These are phyloP conservation scores for Chaetomium olivaceum DNA, from an alignment of 2,329 filamentous ascomycete genomes.

Conservation along the genomic window DNA sequence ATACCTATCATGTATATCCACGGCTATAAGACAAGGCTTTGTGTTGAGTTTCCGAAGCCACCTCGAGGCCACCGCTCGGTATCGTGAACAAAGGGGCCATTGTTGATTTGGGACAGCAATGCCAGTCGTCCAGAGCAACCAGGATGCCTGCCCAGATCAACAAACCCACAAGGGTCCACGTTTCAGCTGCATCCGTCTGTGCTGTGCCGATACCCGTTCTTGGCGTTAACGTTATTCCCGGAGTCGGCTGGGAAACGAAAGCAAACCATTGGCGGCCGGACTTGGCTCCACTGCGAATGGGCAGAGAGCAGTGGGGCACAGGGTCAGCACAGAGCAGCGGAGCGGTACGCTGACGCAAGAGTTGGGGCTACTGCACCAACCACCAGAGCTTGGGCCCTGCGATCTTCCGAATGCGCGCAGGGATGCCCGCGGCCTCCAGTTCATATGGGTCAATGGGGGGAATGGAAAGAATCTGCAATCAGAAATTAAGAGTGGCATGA, in stretches of 20 bases:
- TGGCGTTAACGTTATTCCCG: neutral
- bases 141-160: neutral
- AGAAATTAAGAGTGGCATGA: neutral
- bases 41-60: neutral
- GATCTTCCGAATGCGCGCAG: neutral
- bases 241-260: neutral
- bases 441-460: neutral
- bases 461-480: neutral
- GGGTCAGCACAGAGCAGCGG: neutral
- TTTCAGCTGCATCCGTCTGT: neutral
- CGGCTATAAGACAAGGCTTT: neutral
- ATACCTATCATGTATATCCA: neutral
- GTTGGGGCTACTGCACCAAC: neutral
- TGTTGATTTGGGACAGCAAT: neutral
- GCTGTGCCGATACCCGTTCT: constrained; percentile 22
- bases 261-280: constrained; percentile 4
- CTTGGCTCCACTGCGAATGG: neutral
- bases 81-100: neutral
- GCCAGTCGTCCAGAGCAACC: constrained; percentile 3
- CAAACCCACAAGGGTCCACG: neutral
- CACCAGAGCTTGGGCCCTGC: neutral
- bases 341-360: constrained; percentile 10
- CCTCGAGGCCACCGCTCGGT: neutral
- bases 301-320: neutral
- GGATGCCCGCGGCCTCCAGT: constrained; percentile 4